A percentile compares a stretch with the other conserved stretches of the same genome.
Evolutionary conservation across 1,284 basidiomycete species (phyloP).

Genomic region (Cryptococcus amylolentus): DNA sequence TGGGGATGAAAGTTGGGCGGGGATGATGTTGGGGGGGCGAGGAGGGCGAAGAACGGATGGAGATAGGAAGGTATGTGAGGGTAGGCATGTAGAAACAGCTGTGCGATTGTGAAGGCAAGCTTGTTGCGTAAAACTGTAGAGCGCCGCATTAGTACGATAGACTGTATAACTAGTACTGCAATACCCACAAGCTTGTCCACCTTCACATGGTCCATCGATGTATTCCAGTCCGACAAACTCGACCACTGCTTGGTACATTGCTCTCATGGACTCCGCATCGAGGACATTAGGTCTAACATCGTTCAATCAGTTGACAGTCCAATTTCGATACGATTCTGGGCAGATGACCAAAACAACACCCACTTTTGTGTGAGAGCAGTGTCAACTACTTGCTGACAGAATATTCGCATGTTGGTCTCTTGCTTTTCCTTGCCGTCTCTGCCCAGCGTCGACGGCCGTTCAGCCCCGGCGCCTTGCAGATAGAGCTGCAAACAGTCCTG

Average conservation of each 20-base stretch:
- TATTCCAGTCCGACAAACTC: conserved; percentile 48
- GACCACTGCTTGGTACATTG: conserved; percentile 47
- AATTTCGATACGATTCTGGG: background rate
- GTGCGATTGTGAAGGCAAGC: conserved; percentile 92
- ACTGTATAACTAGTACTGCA: background rate
- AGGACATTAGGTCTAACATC: conserved; percentile 35
- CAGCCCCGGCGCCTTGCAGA: conserved; percentile 50
- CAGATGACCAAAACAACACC: conserved; percentile 5
- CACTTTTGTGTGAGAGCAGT: conserved; percentile 44
- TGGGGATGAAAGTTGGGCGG: conserved; percentile 68
- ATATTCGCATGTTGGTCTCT: conserved; percentile 46
- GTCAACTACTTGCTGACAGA: conserved; percentile 50
- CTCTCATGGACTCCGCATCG: conserved; percentile 32
- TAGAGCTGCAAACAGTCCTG: conserved; percentile 50
- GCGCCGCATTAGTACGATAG: conserved; percentile 4
- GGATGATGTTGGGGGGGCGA: conserved; percentile 34
- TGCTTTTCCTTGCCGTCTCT: conserved; percentile 50
- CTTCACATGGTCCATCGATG: conserved; percentile 48
- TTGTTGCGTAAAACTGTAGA: conserved; percentile 68
- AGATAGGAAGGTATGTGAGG: conserved; percentile 47
- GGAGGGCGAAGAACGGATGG: conserved; percentile 50
- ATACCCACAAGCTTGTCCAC: conserved; percentile 44
- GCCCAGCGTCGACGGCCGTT: conserved; percentile 30
- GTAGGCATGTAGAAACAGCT: conserved; percentile 82
- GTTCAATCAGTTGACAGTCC: conserved; percentile 7